These are phyloP conservation scores for Backusella westeae DNA, from an alignment of 192 early-diverging fungal genomes.

Conservation along the genomic window DNA sequence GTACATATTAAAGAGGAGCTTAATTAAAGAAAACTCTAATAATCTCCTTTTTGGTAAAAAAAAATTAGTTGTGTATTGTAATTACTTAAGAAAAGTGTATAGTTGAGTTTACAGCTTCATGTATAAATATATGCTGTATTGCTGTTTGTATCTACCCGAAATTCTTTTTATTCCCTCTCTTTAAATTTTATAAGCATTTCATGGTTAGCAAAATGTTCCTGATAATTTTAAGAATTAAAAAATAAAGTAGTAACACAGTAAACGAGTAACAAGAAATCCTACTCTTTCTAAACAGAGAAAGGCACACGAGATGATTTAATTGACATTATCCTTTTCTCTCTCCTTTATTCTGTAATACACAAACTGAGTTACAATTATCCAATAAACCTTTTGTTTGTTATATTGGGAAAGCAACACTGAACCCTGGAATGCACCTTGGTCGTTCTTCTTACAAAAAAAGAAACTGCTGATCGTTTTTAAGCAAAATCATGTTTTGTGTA, in stretches of 20 bases:
- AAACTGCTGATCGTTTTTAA: background rate
- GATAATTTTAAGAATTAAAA: background rate
- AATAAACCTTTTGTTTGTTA: background rate
- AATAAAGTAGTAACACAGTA: background rate
- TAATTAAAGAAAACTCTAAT: too few relatives aligned
- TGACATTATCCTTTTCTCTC: background rate
- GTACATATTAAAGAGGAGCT: too few relatives aligned
- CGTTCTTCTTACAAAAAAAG: background rate
- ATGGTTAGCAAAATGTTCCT: background rate
- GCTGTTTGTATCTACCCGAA: background rate
- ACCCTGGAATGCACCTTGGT: background rate
- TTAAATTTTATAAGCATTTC: background rate
- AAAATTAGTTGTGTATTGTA: too few relatives aligned
- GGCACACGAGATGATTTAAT: background rate
- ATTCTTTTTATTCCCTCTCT: background rate
- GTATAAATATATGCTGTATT: too few relatives aligned
- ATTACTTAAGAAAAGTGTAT: too few relatives aligned
- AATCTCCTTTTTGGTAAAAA: too few relatives aligned
- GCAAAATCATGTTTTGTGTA: too few relatives aligned
- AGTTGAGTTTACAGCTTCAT: too few relatives aligned
- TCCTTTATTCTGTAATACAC: background rate
- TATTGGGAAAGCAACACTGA: background rate
- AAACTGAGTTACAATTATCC: background rate
- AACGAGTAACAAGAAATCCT: background rate
- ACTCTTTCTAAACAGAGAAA: background rate